phyloP scores from a whole-genome alignment of 148 eudicot species.

The Hydrangea macrophylla region DNA sequence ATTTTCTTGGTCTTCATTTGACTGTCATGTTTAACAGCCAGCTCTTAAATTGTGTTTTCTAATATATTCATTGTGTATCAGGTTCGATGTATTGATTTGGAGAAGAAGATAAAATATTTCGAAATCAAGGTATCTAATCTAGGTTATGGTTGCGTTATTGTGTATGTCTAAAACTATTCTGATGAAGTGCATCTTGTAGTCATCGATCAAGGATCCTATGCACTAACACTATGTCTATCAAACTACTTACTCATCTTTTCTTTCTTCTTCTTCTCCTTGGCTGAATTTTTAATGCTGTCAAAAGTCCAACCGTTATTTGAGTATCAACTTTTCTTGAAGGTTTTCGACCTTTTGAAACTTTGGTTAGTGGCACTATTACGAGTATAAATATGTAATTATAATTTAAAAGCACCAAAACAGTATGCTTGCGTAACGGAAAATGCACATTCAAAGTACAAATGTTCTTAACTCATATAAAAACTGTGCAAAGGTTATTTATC shows the following conservation, averaged over 20 bases:
- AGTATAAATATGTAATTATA: no score
- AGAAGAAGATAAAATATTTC: constrained; percentile 45
- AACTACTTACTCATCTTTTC: not conserved
- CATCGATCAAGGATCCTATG: not conserved
- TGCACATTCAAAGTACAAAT: no score
- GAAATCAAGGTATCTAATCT: constrained; percentile 29
- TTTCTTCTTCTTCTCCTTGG: not conserved
- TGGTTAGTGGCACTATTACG: no score
- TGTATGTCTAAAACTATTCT: not conserved
- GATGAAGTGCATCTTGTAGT: not conserved
- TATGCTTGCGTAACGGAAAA: no score
- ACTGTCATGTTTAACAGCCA: not conserved
- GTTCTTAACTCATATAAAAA: no score
- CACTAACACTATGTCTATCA: not conserved
- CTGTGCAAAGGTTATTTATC: no score
- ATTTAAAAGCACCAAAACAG: no score
- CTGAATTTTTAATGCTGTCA: constrained; percentile 1
- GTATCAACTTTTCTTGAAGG: not conserved
- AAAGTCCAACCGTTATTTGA: constrained; percentile 1
- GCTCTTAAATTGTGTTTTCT: constrained; percentile 5
- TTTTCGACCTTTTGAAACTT: no score
- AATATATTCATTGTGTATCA: constrained; percentile 15
- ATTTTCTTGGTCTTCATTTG: not conserved
- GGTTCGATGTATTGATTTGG: constrained; percentile 65
- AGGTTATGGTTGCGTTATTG: not conserved